Base-by-base conservation (phyloP, 805 yeast genomes). In the Starmerella bombi region DNA sequence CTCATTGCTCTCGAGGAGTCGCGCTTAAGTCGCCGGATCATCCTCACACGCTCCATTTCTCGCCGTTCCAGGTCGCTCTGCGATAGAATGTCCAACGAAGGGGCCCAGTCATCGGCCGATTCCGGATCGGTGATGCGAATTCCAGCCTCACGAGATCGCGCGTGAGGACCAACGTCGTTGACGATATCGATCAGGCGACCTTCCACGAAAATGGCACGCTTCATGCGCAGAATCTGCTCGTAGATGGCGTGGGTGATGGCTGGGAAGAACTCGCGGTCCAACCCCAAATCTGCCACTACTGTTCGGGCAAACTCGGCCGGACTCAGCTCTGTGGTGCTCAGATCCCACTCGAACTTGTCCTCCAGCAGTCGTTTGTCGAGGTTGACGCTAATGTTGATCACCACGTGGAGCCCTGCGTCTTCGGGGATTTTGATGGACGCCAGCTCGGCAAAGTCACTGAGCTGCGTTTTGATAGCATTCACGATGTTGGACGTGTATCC, bases 311-410 rank as follows among this genome's bases (percentile, higher is more conserved):
- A 91, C 39, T 63, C 63, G 57, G 85, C 94, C 0, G 98, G 96
- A 1, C 84, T 72, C 18, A 80, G 55, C 5, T 64, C 63, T 8
- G 49, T 38, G 9, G 59, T 58, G 30, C 47, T 40, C 32, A 91
- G 65, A 55, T 91, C 93, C 97, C 97, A 88, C 60, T 91, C 97
- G 49, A 91, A 79, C 57, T 80, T 80, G 60, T 91, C 98, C 51
- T 85, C 94, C 53, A 77, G 85, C 32, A 86, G 69, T 51, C 77
- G 77, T 56, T 81, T 81, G 49, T 85, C 84, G 46, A 91, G 63
- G 55, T 80, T 83, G 36, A 91, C 81, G 14, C 88, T 76, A 29
- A 91, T 61, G 48, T 84, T 81, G 27, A 91, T 70, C 3, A 91
- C 70, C 1, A 81, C 93, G 53, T 81, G 91, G 22, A 77, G 62